Conservation (phyloP, 768 basidiomycete genomes). For the Leucocoprinus sp. region DNA sequence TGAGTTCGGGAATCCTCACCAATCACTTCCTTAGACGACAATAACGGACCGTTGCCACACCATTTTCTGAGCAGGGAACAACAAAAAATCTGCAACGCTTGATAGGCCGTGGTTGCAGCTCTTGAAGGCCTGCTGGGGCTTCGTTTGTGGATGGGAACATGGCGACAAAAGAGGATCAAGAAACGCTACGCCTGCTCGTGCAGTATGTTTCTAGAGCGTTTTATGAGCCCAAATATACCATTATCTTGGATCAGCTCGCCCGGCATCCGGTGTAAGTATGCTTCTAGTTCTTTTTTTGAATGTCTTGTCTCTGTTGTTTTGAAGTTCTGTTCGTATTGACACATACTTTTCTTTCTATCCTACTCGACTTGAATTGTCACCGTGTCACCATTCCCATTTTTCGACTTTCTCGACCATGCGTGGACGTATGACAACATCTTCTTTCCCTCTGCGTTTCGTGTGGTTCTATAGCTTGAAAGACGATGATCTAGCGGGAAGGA, state of each 20-base stretch:
- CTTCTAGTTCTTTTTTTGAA: slow-evolving; percentile 17
- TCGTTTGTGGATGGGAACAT: slow-evolving; percentile 21
- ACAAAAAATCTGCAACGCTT: too few relatives aligned
- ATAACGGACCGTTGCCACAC: too few relatives aligned
- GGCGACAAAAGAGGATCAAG: slow-evolving; percentile 74
- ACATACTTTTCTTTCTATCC: slow-evolving; percentile 6
- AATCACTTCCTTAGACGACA: too few relatives aligned
- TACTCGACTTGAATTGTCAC: too few relatives aligned
- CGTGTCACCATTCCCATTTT: too few relatives aligned
- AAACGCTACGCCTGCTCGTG: slow-evolving; percentile 77
- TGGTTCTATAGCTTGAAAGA: slow-evolving; percentile 65
- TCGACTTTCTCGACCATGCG: too few relatives aligned
- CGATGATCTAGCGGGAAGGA: slow-evolving; percentile 85
- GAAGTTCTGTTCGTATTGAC: slow-evolving; percentile 12
- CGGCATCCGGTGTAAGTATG: slow-evolving; percentile 89
- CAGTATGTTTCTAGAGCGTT: slow-evolving; percentile 91
- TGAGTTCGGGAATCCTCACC: too few relatives aligned
- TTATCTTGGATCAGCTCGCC: slow-evolving; percentile 90
- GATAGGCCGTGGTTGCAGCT: neutral
- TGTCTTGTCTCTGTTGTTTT: slow-evolving; percentile 12
- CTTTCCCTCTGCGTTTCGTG: too few relatives aligned
- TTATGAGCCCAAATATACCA: slow-evolving; percentile 87
- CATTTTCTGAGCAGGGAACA: too few relatives aligned
- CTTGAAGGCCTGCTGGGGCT: neutral
- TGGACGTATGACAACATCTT: too few relatives aligned